Evolutionary conservation across 345 rosid genomes (phyloP).

Genomic region (Populus deltoides): DNA sequence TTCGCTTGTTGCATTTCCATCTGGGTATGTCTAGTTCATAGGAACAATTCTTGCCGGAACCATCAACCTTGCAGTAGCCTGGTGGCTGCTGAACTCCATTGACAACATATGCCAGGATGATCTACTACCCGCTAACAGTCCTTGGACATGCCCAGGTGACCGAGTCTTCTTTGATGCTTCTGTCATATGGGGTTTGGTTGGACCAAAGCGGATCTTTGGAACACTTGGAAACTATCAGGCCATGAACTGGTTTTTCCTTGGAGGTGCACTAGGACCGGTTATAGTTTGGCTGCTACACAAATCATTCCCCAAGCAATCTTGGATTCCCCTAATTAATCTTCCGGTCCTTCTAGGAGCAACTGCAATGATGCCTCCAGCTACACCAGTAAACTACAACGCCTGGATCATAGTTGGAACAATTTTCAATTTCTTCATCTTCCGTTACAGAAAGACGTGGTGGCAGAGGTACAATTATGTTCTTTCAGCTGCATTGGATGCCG

Average conservation of each 20-base stretch:
- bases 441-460: slow-evolving; percentile 79
- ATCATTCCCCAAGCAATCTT: slow-evolving; percentile 64
- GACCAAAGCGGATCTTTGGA: slow-evolving; percentile 77
- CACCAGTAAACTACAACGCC: slow-evolving; percentile 67
- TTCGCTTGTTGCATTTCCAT: background rate
- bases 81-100: slow-evolving; percentile 76
- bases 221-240: slow-evolving; percentile 63
- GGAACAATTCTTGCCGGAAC: slow-evolving; percentile 90
- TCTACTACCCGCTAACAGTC: slow-evolving; percentile 64
- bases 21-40: slow-evolving; percentile 42
- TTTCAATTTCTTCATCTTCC: slow-evolving; percentile 76
- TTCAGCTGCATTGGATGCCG: slow-evolving; percentile 81
- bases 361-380: slow-evolving; percentile 73
- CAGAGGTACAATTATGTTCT: slow-evolving; percentile 82
- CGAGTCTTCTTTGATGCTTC: slow-evolving; percentile 90
- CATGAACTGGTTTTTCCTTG: slow-evolving; percentile 86
- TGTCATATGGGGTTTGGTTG: slow-evolving; percentile 87
- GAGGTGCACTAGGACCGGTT: slow-evolving; percentile 74
- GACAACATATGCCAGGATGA: slow-evolving; percentile 75
- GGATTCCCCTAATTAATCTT: slow-evolving; percentile 86
- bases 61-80: slow-evolving; percentile 68
- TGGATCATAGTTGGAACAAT: slow-evolving; percentile 78
- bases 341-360: slow-evolving; percentile 88
- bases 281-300: slow-evolving; percentile 70
- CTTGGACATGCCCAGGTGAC: slow-evolving; percentile 88